Evolutionary conservation across 148 eudicot genomes (phyloP).

Genomic region (Selenicereus undatus): DNA sequence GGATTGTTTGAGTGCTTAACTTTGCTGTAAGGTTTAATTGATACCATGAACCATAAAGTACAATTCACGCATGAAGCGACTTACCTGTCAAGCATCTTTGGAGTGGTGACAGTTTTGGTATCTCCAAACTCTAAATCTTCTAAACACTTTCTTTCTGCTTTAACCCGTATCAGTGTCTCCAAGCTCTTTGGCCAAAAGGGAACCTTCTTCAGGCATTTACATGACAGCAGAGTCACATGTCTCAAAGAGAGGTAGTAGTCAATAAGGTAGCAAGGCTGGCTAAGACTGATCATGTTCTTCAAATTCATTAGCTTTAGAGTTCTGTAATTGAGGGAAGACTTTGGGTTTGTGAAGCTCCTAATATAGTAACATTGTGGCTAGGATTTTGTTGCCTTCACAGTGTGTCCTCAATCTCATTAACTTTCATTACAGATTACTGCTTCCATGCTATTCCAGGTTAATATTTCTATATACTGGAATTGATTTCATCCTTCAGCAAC

Average conservation of each 20-base stretch:
- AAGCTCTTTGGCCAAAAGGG: constrained; percentile 20
- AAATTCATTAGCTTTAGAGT: constrained; percentile 17
- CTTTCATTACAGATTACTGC: constrained; percentile 7
- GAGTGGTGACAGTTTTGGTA: not conserved
- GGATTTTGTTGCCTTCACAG: not conserved
- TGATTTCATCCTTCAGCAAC: constrained; percentile 22
- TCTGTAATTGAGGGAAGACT: constrained; percentile 21
- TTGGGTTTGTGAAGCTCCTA: not conserved
- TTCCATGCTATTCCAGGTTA: constrained; percentile 25
- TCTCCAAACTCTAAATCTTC: constrained; percentile 22
- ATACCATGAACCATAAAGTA: not conserved
- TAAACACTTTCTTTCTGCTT: constrained; percentile 27
- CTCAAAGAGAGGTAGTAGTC: constrained; percentile 20
- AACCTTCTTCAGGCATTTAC: constrained; percentile 18
- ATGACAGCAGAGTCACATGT: constrained; percentile 19
- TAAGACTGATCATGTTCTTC: constrained; percentile 19
- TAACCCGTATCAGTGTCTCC: constrained; percentile 13
- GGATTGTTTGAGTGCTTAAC: not conserved
- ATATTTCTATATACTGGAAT: constrained; percentile 25
- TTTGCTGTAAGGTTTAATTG: not conserved
- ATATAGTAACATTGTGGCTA: not conserved
- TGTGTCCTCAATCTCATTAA: constrained; percentile 3
- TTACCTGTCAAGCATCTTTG: constrained; percentile 23
- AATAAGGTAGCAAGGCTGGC: constrained; percentile 5
- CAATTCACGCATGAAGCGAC: not conserved